Base-by-base conservation (phyloP, 495 filamentous ascomycete genomes). In the Penicillium malachiteum region DNA sequence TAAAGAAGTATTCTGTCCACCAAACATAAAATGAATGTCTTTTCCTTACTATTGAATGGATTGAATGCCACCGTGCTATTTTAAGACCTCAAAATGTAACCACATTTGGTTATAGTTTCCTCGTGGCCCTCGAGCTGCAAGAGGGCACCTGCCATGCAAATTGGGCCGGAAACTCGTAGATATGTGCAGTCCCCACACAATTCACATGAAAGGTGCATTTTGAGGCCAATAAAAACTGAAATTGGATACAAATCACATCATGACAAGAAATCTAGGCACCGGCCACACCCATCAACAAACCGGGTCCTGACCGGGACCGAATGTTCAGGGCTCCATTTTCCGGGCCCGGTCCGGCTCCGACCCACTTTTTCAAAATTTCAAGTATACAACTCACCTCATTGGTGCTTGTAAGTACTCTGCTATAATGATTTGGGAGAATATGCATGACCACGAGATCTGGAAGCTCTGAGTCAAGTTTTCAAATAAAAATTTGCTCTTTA, bases 341-440 rank as follows among this genome's bases (percentile, higher is more conserved):
- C 70, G 70, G 70, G 9, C 32, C 70, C 70, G 70, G 37, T 11
- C 45, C 69, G 69, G 65, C 21, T 7, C 69, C 67, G 69, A 53
- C 34, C 30, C 55, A 41, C 52, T 40, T 9, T 35, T 34, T 46
- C 48, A 59, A 53, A 60, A 32, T 51, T 47, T 54, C 53, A 56
- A 62, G 48, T 65, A 67, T 63, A 56, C 26, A 26, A 16, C 26
- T 12, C 52, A 32, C 46, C 17, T 59, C 34, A 66, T 64, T 68
- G 63, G 65, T 46, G 35, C 40, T 49, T 34, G 26, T 59, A 54
- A 48, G 21, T 51, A 50, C 51, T 46, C 60, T 40, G 52, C 57
- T 39, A 55, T 64, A 31, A 57, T 59, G 63, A 44, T 62, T 58
- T 58, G 60, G 43, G 47, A 55, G 37, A 50, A 33, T 54, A 43